A percentile compares a stretch with the other conserved stretches of the same genome.
Evolutionary conservation across 106 monocot species (phyloP).

Genomic region (Allium fistulosum): DNA sequence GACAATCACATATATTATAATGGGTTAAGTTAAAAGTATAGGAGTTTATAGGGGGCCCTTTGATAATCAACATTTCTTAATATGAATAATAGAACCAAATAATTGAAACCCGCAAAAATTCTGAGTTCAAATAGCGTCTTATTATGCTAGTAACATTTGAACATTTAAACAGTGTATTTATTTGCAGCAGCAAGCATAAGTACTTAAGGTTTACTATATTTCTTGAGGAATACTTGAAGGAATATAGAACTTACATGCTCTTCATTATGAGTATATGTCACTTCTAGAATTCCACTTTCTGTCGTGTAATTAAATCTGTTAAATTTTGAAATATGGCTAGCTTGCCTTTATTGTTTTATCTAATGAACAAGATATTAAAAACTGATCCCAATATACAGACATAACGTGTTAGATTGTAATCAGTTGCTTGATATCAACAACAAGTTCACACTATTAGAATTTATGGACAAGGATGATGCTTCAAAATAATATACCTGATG

Average conservation of each 20-base stretch:
- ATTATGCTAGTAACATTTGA: too few species aligned
- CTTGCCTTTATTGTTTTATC: constrained; percentile 53
- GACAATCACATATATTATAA: constrained; percentile 40
- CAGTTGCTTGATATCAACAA: too few species aligned
- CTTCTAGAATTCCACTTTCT: constrained; percentile 71
- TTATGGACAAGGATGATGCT: too few species aligned
- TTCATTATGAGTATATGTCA: constrained; percentile 76
- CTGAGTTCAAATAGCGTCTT: not conserved
- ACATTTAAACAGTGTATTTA: too few species aligned
- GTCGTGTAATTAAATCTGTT: not conserved
- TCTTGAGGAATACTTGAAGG: too few species aligned
- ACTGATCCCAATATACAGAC: constrained; percentile 98
- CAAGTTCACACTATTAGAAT: too few species aligned
- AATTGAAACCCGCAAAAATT: not conserved
- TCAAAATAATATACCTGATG: too few species aligned
- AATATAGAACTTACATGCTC: constrained; percentile 53
- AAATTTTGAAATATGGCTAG: not conserved
- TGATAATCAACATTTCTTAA: too few species aligned
- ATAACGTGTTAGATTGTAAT: constrained; percentile 24
- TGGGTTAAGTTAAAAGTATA: constrained; percentile 63
- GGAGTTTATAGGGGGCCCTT: constrained; percentile 71
- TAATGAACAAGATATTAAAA: constrained; percentile 84
- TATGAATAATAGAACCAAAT: too few species aligned
- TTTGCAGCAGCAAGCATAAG: too few species aligned
- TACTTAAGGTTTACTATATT: too few species aligned